Percentiles rank a stretch among this genome's conserved stretches.
Conservation (phyloP, 2,329 filamentous ascomycete species). For the Coniochaeta pulveracea region DNA sequence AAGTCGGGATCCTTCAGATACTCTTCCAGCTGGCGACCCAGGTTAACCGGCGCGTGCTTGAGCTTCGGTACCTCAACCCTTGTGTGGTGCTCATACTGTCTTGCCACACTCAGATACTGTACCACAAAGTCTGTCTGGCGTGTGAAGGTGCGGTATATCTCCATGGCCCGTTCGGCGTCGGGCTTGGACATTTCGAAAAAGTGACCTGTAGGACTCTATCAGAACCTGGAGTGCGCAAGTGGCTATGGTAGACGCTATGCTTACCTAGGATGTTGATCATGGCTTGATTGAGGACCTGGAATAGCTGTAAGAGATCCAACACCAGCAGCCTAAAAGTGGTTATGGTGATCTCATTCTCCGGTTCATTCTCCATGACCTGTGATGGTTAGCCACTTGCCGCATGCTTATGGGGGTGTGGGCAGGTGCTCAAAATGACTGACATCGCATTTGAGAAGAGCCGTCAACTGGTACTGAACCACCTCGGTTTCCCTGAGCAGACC, state of each 20-base stretch:
- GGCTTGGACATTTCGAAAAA: slow-evolving; percentile 97
- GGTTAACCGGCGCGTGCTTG: slow-evolving; percentile 89
- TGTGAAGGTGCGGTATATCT: slow-evolving; percentile 86
- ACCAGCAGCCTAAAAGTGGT: slow-evolving; percentile 88
- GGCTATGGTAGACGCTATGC: too few relatives aligned
- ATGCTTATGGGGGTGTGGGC: too few relatives aligned
- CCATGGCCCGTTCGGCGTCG: slow-evolving; percentile 83
- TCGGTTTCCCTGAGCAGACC: slow-evolving; percentile 88
- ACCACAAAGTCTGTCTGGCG: slow-evolving; percentile 89
- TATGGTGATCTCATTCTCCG: slow-evolving; percentile 92
- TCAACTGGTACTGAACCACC: slow-evolving; percentile 77
- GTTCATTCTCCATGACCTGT: slow-evolving; percentile 70
- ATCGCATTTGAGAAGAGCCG: slow-evolving; percentile 78
- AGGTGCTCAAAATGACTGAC: too few relatives aligned
- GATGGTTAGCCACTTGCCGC: slow-evolving; percentile 7
- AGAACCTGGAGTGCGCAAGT: not conserved
- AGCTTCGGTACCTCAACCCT: slow-evolving; percentile 90
- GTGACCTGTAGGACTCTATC: slow-evolving; percentile 47
- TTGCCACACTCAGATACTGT: slow-evolving; percentile 74
- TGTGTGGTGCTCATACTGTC: slow-evolving; percentile 86
- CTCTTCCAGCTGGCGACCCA: slow-evolving; percentile 83
- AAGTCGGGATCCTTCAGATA: slow-evolving; percentile 94
- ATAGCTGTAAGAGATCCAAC: slow-evolving; percentile 77
- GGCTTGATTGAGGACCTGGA: slow-evolving; percentile 91
- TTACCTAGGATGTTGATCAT: slow-evolving; percentile 92